Conservation (phyloP, 139 green algal genomes). For the Nannochloris sp. region DNA sequence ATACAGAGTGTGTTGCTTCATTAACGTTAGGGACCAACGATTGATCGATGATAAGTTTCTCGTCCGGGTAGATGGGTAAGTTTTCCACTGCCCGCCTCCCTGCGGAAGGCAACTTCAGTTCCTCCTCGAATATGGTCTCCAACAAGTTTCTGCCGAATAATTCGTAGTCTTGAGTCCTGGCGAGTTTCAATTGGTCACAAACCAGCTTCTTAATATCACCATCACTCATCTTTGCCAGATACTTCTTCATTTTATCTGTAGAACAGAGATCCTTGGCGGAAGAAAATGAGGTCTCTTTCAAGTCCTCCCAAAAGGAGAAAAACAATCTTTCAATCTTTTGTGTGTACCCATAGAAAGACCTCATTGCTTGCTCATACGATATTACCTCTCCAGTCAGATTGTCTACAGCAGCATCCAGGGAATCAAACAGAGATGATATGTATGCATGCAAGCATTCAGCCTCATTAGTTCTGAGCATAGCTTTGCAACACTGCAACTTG, state of each 20-base stretch:
- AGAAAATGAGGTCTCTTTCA: constrained; percentile 69
- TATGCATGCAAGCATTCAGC: background rate
- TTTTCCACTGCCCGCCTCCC: constrained; percentile 74
- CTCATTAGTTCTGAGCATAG: too few species aligned
- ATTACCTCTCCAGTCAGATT: constrained; percentile 83
- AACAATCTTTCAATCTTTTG: constrained; percentile 79
- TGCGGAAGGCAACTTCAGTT: constrained; percentile 56
- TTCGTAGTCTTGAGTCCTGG: constrained; percentile 62
- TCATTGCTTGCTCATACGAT: constrained; percentile 69
- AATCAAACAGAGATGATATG: background rate
- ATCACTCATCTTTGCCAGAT: constrained; percentile 40
- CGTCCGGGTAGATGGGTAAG: constrained; percentile 95
- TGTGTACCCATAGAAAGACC: constrained; percentile 64
- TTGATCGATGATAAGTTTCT: constrained; percentile 87
- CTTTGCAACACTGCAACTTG: constrained; percentile 33
- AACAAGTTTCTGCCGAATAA: constrained; percentile 55
- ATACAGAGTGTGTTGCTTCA: constrained; percentile 37
- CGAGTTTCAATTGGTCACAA: constrained; percentile 69
- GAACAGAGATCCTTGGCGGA: constrained; percentile 70
- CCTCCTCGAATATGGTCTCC: constrained; percentile 61
- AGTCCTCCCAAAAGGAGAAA: constrained; percentile 69
- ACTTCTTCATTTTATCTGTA: constrained; percentile 44
- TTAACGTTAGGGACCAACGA: constrained; percentile 45
- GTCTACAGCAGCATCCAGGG: constrained; percentile 82
- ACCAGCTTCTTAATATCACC: constrained; percentile 66